Evolutionary conservation across 2,329 filamentous ascomycete species (phyloP), one percentile per base, ranked within the genome.

Genomic region (Calonectria crousiana): DNA sequence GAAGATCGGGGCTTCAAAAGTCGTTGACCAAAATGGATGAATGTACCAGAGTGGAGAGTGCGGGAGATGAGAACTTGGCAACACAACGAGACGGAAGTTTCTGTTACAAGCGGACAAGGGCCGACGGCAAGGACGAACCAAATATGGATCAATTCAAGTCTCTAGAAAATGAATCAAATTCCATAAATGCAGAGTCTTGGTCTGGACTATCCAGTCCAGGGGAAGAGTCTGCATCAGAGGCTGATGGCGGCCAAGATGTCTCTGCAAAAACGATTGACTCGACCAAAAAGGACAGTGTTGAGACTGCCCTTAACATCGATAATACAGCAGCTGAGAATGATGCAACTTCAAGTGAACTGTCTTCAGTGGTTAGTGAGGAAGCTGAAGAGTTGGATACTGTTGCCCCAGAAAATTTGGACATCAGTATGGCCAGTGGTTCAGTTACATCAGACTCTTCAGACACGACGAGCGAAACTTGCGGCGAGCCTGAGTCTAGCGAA

Each of bases 31-130:
- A 53, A 44, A 32, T 28, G 1, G 20, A 65, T 11, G 60, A 28
- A 26, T 20, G 18, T 9, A 28, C 38, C 13, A 30, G 16, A 26
- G 32, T 10, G 6, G 23, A 3, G 8, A 38, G 14, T n/a, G 26
- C 26, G 5, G 68, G 3, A 28, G 47, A 67, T 23, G 52, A 70
- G 14, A 66, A 70, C 49, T 75, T 80, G 13, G 74, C 80, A 66
- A 84, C 79, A 13, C 83, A 85, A 53, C 77, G 81, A 73, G 83
- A 85, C 51, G 76, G 79, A 16, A 85, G 82, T 69, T 84, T 85
- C 65, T 75, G 77, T 23, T 85, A 83, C 73, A 83, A 79, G 28
- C 78, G 73, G 8, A 49, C 72, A 34, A 78, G 32, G 58, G 10
- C n/a, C 23, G 51, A 70, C 23, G 49, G 56, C 2, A 6, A 38